These are phyloP conservation scores for Amphibolis antarctica DNA, from an alignment of 106 monocot genomes.

Conservation along the genomic window DNA sequence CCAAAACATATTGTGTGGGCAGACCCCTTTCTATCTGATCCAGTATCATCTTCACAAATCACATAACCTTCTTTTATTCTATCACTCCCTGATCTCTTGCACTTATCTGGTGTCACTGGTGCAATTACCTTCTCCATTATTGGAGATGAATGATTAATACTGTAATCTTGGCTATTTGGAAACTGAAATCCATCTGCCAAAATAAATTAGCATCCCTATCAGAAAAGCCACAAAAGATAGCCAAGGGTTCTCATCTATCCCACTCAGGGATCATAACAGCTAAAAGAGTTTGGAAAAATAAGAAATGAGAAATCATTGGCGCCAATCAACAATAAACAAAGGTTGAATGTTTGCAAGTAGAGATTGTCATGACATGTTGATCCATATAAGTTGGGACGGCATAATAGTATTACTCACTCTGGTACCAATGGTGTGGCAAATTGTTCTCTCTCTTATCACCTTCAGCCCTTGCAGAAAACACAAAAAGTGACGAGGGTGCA, in stretches of 20 bases:
- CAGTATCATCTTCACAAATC: not conserved
- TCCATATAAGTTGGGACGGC: no score
- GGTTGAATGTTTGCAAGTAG: no score
- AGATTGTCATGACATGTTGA: no score
- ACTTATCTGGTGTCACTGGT: not conserved
- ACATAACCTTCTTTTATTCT: not conserved
- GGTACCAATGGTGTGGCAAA: no score
- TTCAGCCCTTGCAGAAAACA: no score
- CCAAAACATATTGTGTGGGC: not conserved
- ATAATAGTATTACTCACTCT: no score
- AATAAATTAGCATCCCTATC: not conserved
- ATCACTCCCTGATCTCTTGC: not conserved
- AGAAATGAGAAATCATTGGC: no score
- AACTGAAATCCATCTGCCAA: slow-evolving; percentile 3
- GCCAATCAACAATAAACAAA: no score
- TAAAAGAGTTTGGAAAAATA: not conserved
- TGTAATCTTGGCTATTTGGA: not conserved
- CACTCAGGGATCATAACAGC: not conserved
- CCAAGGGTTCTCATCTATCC: not conserved
- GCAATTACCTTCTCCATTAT: not conserved
- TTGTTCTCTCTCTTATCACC: no score
- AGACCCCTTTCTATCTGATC: not conserved
- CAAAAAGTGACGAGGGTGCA: not conserved
- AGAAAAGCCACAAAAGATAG: not conserved
- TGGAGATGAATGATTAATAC: not conserved